phyloP scores from a whole-genome alignment of 192 early-diverging fungal genomes.

The Backusella parvicylindrica region DNA sequence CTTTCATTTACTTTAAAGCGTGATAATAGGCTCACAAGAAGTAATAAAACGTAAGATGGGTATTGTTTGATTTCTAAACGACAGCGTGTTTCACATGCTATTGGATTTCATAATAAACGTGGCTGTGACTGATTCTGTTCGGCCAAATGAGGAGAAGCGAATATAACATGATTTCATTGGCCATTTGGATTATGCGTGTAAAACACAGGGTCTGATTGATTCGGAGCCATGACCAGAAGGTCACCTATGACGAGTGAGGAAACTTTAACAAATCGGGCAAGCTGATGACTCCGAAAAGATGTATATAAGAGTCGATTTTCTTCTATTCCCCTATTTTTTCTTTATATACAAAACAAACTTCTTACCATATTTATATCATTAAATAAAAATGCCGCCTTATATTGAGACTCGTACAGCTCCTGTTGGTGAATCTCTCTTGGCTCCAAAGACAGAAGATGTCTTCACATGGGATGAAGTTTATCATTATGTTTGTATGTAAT shows the following conservation, averaged over 20 bases:
- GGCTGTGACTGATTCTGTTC: background rate
- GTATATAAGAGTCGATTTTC: background rate
- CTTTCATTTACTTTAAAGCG: background rate
- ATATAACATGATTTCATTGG: background rate
- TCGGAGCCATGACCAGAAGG: background rate
- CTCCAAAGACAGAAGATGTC: background rate
- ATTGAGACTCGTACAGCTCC: background rate
- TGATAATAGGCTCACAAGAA: background rate
- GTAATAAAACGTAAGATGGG: background rate
- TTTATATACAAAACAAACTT: background rate
- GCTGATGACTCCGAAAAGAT: background rate
- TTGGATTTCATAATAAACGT: background rate
- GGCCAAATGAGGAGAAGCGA: background rate
- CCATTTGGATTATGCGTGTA: background rate
- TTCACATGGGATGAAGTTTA: conserved; percentile 24
- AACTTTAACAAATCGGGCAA: background rate
- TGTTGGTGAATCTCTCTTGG: background rate
- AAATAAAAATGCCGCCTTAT: background rate
- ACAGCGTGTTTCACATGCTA: background rate
- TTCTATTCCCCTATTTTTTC: background rate
- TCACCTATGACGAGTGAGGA: background rate
- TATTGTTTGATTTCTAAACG: background rate
- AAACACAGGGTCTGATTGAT: conserved; percentile 5
- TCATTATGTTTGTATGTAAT: conserved; percentile 27
- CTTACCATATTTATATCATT: background rate